phyloP scores from a whole-genome alignment of 306 rosid genomes.

The Castanea sativa region DNA sequence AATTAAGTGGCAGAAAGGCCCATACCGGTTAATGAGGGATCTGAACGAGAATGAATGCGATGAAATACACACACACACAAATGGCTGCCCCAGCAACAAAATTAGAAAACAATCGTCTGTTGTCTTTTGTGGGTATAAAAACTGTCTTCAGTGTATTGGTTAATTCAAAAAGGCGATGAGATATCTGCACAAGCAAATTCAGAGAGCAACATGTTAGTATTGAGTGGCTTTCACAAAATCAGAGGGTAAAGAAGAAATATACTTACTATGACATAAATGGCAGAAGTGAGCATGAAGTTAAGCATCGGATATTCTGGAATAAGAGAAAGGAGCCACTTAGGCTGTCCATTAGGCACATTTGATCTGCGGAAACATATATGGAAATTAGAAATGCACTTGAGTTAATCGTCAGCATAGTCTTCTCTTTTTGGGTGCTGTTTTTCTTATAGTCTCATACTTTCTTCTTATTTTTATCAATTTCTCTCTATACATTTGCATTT shows the following conservation, averaged over 20 bases:
- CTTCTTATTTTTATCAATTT: background rate
- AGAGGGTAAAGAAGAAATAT: slow-evolving; percentile 17
- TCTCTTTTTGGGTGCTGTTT: background rate
- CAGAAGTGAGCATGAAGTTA: slow-evolving; percentile 93
- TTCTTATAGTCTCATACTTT: background rate
- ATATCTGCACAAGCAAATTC: slow-evolving; percentile 57
- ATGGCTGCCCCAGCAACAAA: slow-evolving; percentile 62
- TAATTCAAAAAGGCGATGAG: slow-evolving; percentile 86
- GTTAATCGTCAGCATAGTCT: background rate
- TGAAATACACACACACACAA: slow-evolving; percentile 56
- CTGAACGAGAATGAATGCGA: slow-evolving; percentile 59
- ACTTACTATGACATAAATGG: slow-evolving; percentile 76
- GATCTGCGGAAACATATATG: slow-evolving; percentile 53
- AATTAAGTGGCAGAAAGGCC: slow-evolving; percentile 12
- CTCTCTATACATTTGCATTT: background rate
- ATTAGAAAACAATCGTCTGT: slow-evolving; percentile 76
- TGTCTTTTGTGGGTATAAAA: slow-evolving; percentile 84
- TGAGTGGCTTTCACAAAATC: slow-evolving; percentile 17
- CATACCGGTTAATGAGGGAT: slow-evolving; percentile 68
- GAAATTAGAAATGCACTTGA: slow-evolving; percentile 4
- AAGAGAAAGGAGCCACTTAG: slow-evolving; percentile 97
- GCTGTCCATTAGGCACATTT: slow-evolving; percentile 91
- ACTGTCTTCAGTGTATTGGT: slow-evolving; percentile 80
- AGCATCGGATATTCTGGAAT: slow-evolving; percentile 91
- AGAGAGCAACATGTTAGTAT: slow-evolving; percentile 20